phyloP scores from a whole-genome alignment of 164 flowering plant species.

The Nymphaea colorata region DNA sequence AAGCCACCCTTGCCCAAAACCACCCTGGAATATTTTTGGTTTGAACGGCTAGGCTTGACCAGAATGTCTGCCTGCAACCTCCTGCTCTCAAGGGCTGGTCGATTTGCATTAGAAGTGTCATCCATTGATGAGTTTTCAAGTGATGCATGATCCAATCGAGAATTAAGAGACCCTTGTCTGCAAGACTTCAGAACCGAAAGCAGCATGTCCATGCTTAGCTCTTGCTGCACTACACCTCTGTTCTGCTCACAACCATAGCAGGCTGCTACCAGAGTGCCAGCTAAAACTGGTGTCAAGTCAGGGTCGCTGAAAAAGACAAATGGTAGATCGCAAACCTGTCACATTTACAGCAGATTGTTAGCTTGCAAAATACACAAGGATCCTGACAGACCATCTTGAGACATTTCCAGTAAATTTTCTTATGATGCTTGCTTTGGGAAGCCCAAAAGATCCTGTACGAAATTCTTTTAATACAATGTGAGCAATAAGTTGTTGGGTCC shows the following conservation, averaged over 20 bases:
- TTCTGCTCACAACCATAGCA: conserved; percentile 87
- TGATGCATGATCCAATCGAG: conserved; percentile 15
- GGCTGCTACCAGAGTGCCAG: conserved; percentile 73
- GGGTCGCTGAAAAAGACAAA: conserved; percentile 91
- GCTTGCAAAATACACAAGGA: too few relatives aligned
- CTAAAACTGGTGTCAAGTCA: conserved; percentile 73
- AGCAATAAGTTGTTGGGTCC: too few relatives aligned
- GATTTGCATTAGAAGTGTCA: conserved; percentile 26
- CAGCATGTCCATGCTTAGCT: conserved; percentile 83
- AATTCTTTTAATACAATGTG: too few relatives aligned
- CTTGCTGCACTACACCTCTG: conserved; percentile 70
- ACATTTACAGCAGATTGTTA: background rate
- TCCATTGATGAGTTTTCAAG: conserved; percentile 19
- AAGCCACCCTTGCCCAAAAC: conserved; percentile 25
- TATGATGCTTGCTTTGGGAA: too few relatives aligned
- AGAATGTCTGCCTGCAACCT: conserved; percentile 32
- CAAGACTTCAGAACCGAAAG: conserved; percentile 68
- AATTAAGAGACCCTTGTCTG: conserved; percentile 28
- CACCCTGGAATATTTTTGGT: conserved; percentile 17
- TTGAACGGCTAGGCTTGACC: conserved; percentile 26
- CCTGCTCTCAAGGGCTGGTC: conserved; percentile 25
- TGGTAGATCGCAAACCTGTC: conserved; percentile 90
- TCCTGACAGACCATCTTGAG: too few relatives aligned
- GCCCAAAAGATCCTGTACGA: too few relatives aligned
- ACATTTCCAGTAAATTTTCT: too few relatives aligned